phyloP scores from a whole-genome alignment of 2,329 filamentous ascomycete species.

The Colletotrichum chlorophyti region DNA sequence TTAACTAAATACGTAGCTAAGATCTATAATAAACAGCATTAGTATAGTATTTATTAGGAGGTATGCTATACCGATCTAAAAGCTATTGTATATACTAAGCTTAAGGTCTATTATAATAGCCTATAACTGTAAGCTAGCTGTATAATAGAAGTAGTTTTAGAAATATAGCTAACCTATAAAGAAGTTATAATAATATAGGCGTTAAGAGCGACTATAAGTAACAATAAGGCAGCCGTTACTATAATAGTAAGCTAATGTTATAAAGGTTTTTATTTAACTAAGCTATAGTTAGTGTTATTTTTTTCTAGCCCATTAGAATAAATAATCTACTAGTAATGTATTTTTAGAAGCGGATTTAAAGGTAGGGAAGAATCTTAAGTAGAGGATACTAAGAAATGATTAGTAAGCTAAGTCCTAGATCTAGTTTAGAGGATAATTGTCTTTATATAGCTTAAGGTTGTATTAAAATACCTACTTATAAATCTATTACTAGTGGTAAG shows the following conservation, averaged over 20 bases:
- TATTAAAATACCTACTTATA: no score
- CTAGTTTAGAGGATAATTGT: no score
- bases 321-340: no score
- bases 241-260: conserved; percentile 32
- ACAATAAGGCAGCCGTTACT: conserved; percentile 30
- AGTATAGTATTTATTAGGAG: neutral
- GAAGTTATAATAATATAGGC: conserved; percentile 32
- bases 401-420: no score
- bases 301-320: no score
- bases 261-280: conserved; percentile 29
- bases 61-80: neutral
- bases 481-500: no score
- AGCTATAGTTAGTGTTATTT: no score
- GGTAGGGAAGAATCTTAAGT: no score
- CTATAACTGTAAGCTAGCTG: neutral
- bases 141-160: neutral
- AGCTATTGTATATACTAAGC: conserved; percentile 8
- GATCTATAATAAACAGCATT: neutral
- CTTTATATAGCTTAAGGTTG: no score
- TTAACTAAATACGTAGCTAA: neutral
- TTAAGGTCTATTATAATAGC: neutral
- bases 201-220: conserved; percentile 32
- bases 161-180: conserved; percentile 24
- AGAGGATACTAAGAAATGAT: no score
- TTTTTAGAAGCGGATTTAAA: no score